A percentile compares a stretch with the other conserved stretches of the same genome.
phyloP scores from a whole-genome alignment of 2,329 filamentous ascomycete genomes.

The Onygenales sp. region DNA sequence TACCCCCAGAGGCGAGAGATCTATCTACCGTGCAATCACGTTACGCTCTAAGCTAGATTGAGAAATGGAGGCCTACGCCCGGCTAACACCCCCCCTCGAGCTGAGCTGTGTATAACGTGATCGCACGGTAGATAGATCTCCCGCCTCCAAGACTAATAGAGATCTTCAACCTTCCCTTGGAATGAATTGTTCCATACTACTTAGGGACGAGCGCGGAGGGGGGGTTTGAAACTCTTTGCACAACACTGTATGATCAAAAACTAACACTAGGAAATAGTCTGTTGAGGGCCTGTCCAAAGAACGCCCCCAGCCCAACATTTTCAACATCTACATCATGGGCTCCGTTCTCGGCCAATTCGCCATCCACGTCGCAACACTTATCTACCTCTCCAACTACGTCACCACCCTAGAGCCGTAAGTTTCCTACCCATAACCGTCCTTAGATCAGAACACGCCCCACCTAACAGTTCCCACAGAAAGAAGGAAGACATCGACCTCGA shows the following conservation, averaged over 20 bases:
- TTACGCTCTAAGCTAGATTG: no score
- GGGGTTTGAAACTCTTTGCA: no score
- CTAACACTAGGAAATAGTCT: slow-evolving; percentile 39
- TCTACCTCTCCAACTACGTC: slow-evolving; percentile 87
- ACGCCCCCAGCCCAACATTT: slow-evolving; percentile 95
- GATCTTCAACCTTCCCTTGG: no score
- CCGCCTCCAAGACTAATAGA: no score
- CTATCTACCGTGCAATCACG: no score
- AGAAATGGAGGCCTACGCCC: no score
- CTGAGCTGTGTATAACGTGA: no score
- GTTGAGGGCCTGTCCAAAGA: slow-evolving; percentile 95
- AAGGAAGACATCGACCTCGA: slow-evolving; percentile 71
- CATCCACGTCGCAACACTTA: slow-evolving; percentile 84
- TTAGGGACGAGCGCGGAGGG: background rate
- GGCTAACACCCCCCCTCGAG: no score
- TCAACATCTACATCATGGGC: slow-evolving; percentile 97
- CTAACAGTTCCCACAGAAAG: slow-evolving; percentile 33
- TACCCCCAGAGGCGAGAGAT: no score
- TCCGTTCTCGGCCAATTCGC: slow-evolving; percentile 96
- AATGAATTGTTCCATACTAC: background rate
- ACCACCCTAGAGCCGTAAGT: slow-evolving; percentile 77
- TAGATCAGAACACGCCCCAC: background rate
- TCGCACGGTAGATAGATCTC: no score
- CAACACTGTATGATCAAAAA: background rate
- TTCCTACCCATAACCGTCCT: background rate